These are phyloP conservation scores for Mycoemilia scoparia DNA, from an alignment of 192 early-diverging fungal genomes.

Conservation along the genomic window DNA sequence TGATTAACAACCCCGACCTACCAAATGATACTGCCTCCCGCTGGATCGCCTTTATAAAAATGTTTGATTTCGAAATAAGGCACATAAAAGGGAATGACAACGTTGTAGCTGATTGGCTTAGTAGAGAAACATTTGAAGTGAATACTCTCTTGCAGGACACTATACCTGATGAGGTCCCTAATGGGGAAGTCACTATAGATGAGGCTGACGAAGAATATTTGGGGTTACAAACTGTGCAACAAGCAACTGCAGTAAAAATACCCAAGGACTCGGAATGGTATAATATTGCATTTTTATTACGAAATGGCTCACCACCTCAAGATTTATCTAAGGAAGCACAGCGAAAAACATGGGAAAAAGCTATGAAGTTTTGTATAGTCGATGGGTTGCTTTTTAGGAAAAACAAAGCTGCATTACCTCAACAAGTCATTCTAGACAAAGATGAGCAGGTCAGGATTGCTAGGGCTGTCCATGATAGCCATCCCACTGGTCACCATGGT, in stretches of 20 bases:
- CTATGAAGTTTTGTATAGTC: not conserved
- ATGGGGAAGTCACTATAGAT: not conserved
- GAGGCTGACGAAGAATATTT: not conserved
- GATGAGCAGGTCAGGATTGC: not conserved
- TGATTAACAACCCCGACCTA: conserved; percentile 3
- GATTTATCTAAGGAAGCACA: not conserved
- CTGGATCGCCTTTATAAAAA: not conserved
- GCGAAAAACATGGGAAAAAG: not conserved
- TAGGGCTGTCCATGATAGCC: not conserved
- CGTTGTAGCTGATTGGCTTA: not conserved
- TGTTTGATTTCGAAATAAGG: conserved; percentile 1
- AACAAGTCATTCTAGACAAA: not conserved
- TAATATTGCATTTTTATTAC: not conserved
- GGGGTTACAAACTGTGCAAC: not conserved
- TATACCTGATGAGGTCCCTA: not conserved
- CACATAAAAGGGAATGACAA: not conserved
- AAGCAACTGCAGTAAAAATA: not conserved
- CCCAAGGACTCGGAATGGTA: not conserved
- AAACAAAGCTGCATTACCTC: not conserved
- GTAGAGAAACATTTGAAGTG: not conserved
- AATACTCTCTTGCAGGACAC: not conserved
- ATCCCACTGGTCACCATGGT: conserved; percentile 1
- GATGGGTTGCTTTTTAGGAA: not conserved
- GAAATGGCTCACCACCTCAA: not conserved
- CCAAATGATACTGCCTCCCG: not conserved